phyloP scores from a whole-genome alignment of 1,139 yeast species.

The Hyphopichia fennica region DNA sequence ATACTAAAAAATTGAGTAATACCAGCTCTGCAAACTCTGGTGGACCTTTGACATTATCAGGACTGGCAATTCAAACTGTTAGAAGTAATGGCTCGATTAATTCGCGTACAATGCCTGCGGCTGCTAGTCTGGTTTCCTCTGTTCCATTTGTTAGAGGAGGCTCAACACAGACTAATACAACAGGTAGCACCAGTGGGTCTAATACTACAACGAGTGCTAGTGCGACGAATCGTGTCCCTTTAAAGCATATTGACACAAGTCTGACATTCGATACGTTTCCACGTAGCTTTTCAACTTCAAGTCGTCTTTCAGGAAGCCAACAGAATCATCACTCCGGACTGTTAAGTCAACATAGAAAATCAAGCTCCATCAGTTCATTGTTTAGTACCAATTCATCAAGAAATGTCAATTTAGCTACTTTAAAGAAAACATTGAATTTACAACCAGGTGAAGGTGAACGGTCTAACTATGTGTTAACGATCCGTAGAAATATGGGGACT shows the following conservation, averaged over 20 bases:
- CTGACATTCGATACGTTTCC: constrained; percentile 2
- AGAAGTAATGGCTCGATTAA: constrained; percentile 1
- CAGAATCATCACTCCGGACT: neutral
- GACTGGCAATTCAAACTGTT: neutral
- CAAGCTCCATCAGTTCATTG: constrained; percentile 39
- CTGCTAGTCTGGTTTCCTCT: neutral
- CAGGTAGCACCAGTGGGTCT: constrained; percentile 12
- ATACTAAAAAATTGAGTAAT: neutral
- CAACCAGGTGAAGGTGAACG: constrained; percentile 53
- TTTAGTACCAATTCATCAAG: constrained; percentile 34
- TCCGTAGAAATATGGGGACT: constrained; percentile 54
- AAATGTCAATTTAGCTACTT: constrained; percentile 39
- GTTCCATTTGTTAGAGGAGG: constrained; percentile 1
- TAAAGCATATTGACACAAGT: neutral
- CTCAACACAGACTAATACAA: constrained; percentile 7
- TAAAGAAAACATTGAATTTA: constrained; percentile 36
- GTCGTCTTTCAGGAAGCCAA: neutral
- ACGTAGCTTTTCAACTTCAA: constrained; percentile 2
- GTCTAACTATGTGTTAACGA: constrained; percentile 54
- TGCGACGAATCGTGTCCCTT: constrained; percentile 6
- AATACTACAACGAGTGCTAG: constrained; percentile 11
- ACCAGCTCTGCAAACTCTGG: too few species aligned
- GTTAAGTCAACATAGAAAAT: constrained; percentile 19
- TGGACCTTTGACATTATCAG: neutral
- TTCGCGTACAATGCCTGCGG: neutral